These are phyloP conservation scores for Metschnikowia corniflorae DNA, from an alignment of 805 yeast species.

Conservation along the genomic window DNA sequence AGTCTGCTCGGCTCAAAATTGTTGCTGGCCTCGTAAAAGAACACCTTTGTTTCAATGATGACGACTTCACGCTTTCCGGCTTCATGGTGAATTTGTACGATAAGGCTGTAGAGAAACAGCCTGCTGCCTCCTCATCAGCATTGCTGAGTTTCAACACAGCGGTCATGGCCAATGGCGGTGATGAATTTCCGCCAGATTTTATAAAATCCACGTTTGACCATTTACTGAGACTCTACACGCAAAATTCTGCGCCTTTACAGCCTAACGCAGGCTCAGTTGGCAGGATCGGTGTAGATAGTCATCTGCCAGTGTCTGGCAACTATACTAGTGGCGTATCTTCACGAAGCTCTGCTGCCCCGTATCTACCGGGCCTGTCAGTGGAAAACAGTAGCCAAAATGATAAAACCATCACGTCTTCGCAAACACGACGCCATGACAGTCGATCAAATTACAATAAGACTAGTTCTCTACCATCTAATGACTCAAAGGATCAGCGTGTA, in stretches of 20 bases:
- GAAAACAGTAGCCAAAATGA: background rate
- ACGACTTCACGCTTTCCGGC: slow-evolving; percentile 24
- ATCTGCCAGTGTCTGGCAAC: background rate
- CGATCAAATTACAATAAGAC: background rate
- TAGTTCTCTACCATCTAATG: background rate
- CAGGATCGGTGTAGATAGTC: too few species aligned
- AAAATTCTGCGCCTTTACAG: background rate
- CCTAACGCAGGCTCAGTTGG: background rate
- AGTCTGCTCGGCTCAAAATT: slow-evolving; percentile 1
- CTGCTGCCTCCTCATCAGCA: slow-evolving; percentile 5
- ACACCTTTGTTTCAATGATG: slow-evolving; percentile 14
- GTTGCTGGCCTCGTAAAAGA: slow-evolving; percentile 7
- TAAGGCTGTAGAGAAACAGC: slow-evolving; percentile 14
- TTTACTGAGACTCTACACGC: slow-evolving; percentile 2
- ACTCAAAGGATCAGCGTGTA: too few species aligned
- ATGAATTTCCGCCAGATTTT: slow-evolving; percentile 35
- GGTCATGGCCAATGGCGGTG: slow-evolving; percentile 38
- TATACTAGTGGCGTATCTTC: background rate
- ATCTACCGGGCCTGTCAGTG: slow-evolving; percentile 2
- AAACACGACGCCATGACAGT: background rate
- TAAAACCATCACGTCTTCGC: too few species aligned
- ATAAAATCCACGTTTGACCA: slow-evolving; percentile 20
- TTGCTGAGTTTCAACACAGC: slow-evolving; percentile 13
- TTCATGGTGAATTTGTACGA: slow-evolving; percentile 27
- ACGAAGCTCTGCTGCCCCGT: background rate